Evolutionary conservation across 208 protist species (phyloP).

Genomic region (Crithidia bombi): DNA sequence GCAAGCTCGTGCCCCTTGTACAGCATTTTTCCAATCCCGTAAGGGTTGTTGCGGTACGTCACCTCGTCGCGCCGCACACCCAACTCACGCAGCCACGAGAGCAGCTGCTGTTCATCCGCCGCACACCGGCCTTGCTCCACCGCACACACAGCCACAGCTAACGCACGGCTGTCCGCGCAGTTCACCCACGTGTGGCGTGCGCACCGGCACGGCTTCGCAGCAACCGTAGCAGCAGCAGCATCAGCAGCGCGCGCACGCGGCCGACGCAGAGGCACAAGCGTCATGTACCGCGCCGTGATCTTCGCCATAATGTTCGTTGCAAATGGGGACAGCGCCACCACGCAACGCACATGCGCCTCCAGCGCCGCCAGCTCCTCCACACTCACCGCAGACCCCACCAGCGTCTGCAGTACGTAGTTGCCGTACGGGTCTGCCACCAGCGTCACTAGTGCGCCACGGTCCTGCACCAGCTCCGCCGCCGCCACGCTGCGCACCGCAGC

Average conservation of each 20-base stretch:
- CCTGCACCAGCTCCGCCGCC: neutral
- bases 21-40: neutral
- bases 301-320: constrained; percentile 3
- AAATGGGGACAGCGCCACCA: neutral
- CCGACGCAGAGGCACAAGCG: neutral
- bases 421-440: neutral
- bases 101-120: neutral
- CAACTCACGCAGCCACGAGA: neutral
- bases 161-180: neutral
- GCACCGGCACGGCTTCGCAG: neutral
- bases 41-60: neutral
- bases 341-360: neutral
- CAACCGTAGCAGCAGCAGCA: too few relatives aligned
- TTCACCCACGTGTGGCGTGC: neutral
- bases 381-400: neutral
- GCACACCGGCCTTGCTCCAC: neutral
- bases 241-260: neutral
- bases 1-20: neutral
- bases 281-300: neutral
- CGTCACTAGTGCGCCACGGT: neutral
- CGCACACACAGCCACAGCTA: neutral
- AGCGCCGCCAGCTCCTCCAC: neutral
- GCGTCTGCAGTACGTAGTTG: neutral
- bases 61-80: neutral
- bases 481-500: neutral